phyloP scores from a whole-genome alignment of 2,329 filamentous ascomycete genomes.

The Incumbomyces delicatus region DNA sequence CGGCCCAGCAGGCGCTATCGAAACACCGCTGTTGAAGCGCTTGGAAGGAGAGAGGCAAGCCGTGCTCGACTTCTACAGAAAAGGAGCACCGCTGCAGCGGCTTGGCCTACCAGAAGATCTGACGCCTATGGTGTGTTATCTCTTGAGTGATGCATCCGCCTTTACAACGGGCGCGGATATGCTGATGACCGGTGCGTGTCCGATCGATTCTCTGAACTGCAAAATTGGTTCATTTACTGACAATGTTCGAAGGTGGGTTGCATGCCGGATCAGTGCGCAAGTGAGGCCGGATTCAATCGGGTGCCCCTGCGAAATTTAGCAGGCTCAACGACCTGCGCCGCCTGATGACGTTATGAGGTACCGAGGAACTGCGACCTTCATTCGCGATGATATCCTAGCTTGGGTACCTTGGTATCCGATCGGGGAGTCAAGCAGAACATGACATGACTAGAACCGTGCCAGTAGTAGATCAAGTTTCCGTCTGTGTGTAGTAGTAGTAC shows the following conservation, averaged over 20 bases:
- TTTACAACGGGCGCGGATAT: constrained; percentile 39
- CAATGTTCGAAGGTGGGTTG: constrained; percentile 1
- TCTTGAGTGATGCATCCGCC: constrained; percentile 35
- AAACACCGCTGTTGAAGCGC: constrained; percentile 42
- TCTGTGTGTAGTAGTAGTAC: too few species aligned
- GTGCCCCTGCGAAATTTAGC: too few species aligned
- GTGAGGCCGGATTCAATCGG: too few species aligned
- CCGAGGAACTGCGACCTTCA: too few species aligned
- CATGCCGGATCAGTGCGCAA: constrained; percentile 1
- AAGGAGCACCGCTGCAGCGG: constrained; percentile 64
- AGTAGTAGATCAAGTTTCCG: too few species aligned
- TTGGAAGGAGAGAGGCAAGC: constrained; percentile 61
- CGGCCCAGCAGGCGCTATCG: constrained; percentile 42
- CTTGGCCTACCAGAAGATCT: constrained; percentile 29
- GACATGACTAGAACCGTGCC: too few species aligned
- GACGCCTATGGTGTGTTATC: constrained; percentile 33
- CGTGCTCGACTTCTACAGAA: constrained; percentile 61
- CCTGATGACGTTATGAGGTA: too few species aligned
- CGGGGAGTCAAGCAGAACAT: too few species aligned
- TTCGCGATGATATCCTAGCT: too few species aligned
- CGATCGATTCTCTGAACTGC: background rate
- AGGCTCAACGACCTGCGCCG: too few species aligned
- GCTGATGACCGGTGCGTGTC: constrained; percentile 34
- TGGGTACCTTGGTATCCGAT: too few species aligned
- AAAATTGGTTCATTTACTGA: background rate